Conservation (phyloP, 2,329 filamentous ascomycete species). For the Daldinia sp. region DNA sequence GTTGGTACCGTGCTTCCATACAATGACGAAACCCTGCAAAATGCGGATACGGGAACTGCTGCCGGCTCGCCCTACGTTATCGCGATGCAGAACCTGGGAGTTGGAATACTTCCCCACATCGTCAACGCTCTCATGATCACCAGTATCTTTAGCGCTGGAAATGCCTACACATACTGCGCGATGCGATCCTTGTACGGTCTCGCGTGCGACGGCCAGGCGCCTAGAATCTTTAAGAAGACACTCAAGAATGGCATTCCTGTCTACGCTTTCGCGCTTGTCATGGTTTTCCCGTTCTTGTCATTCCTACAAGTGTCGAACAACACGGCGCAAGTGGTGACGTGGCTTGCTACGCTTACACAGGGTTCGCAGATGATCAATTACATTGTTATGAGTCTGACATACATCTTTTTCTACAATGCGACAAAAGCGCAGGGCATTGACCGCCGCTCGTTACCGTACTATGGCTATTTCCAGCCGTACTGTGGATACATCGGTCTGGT, state of each 20-base stretch:
- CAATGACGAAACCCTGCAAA: conserved; percentile 67
- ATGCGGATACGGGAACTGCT: conserved; percentile 61
- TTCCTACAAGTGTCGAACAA: conserved; percentile 58
- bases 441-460: conserved; percentile 68
- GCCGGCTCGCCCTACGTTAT: conserved; percentile 69
- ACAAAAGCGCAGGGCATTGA: conserved; percentile 63
- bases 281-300: conserved; percentile 71
- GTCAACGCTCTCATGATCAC: conserved; percentile 72
- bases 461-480: conserved; percentile 70
- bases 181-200: conserved; percentile 72
- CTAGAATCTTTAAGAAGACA: conserved; percentile 63
- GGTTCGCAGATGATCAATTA: conserved; percentile 68
- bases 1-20: conserved; percentile 73
- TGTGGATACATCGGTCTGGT: conserved; percentile 61
- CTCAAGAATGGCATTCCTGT: conserved; percentile 71
- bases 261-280: conserved; percentile 69
- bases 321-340: conserved; percentile 50
- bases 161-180: conserved; percentile 71
- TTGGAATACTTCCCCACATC: conserved; percentile 67
- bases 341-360: conserved; percentile 56
- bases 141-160: conserved; percentile 71
- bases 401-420: conserved; percentile 69
- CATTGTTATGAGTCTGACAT: conserved; percentile 70
- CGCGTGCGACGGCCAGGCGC: conserved; percentile 68
- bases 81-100: conserved; percentile 68